Conservation (phyloP, 768 basidiomycete genomes). For the Hypholoma sublateritium region DNA sequence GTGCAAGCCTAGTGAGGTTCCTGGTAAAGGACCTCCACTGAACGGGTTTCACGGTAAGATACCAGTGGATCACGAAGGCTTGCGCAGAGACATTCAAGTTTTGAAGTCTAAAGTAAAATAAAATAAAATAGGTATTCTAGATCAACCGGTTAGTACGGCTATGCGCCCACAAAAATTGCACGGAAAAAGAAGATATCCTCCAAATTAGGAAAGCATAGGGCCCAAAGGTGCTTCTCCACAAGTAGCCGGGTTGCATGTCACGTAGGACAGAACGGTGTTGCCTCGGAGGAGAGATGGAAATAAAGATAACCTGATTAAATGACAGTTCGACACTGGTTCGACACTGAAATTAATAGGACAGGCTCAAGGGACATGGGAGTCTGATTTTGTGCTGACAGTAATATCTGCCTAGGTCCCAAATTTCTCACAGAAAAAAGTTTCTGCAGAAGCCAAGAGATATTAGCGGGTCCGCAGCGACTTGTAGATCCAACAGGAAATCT, state of each 20-base stretch:
- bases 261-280: not conserved
- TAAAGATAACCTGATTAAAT: not conserved
- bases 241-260: not conserved
- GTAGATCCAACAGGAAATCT: conserved; percentile 19
- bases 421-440: conserved; percentile 11
- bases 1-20: not conserved
- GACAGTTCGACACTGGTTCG: conserved; percentile 9
- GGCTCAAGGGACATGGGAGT: conserved; percentile 9
- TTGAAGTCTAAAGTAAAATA: not conserved
- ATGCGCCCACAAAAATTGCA: not conserved
- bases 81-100: not conserved
- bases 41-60: conserved; percentile 4
- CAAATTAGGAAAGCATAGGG: conserved; percentile 1
- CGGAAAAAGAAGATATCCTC: not conserved
- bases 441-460: not conserved
- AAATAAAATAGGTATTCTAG: not conserved
- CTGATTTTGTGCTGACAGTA: not conserved
- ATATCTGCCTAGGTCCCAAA: not conserved
- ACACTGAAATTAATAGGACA: conserved; percentile 7
- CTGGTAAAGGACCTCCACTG: not conserved
- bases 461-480: conserved; percentile 11
- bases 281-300: conserved; percentile 1
- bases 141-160: conserved; percentile 3
- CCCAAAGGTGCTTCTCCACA: not conserved
- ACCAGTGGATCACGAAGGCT: not conserved